These are phyloP conservation scores for Nitzschia palea DNA, from an alignment of 108 stramenopile species.

Conservation along the genomic window DNA sequence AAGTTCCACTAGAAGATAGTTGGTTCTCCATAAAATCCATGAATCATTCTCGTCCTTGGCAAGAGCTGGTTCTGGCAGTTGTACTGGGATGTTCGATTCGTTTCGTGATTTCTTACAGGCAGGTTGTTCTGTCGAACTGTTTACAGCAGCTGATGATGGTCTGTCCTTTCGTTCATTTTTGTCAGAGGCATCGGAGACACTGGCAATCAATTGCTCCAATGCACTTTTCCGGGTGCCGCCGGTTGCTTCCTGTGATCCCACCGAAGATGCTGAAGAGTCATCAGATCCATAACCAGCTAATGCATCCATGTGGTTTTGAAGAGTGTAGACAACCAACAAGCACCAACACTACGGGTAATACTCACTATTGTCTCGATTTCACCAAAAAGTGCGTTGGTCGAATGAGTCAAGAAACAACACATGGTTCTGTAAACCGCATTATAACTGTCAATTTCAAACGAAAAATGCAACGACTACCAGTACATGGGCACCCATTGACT, in stretches of 20 bases:
- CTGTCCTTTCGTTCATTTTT: neutral
- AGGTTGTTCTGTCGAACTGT: too few species aligned
- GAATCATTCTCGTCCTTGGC: constrained; percentile 2
- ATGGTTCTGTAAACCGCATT: too few species aligned
- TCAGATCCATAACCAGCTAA: constrained; percentile 40
- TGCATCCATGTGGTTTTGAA: constrained; percentile 24
- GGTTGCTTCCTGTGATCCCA: neutral
- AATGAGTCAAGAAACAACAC: too few species aligned
- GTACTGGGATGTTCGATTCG: too few species aligned
- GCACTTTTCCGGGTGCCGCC: too few species aligned
- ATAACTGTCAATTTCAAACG: too few species aligned
- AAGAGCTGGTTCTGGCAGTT: neutral
- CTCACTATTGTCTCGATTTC: too few species aligned
- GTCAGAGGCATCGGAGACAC: constrained; percentile 4
- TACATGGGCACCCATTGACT: too few species aligned
- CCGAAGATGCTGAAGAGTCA: constrained; percentile 12
- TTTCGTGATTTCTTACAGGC: neutral
- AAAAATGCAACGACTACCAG: neutral
- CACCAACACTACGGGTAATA: too few species aligned
- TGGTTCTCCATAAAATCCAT: neutral
- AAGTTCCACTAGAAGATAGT: neutral
- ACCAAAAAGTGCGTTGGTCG: too few species aligned
- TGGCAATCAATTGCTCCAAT: constrained; percentile 11
- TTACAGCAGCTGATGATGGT: too few species aligned
- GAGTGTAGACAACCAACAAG: neutral